Conservation (phyloP, 2,329 filamentous ascomycete genomes). For the Penicillium sp. region DNA sequence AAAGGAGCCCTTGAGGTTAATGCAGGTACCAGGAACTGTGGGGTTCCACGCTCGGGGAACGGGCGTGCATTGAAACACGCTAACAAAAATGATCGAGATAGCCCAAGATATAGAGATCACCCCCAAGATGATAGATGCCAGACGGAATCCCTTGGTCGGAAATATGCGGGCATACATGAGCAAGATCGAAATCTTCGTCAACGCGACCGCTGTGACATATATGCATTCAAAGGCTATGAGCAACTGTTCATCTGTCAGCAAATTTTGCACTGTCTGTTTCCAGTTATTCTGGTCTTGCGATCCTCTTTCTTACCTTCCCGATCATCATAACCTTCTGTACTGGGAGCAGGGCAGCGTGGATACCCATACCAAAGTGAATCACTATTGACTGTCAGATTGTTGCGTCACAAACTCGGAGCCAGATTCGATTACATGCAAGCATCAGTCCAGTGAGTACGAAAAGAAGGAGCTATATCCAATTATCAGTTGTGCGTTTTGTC, state of each 20-base stretch:
- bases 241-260: constrained; percentile 31
- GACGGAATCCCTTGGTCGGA: constrained; percentile 46
- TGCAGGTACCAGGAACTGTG: constrained; percentile 48
- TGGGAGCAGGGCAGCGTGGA: constrained; percentile 5
- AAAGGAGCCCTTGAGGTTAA: constrained; percentile 54
- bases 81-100: constrained; percentile 51
- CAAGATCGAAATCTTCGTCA: constrained; percentile 54
- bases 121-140: constrained; percentile 44
- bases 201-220: constrained; percentile 48
- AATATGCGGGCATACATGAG: constrained; percentile 59
- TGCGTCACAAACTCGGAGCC: neutral
- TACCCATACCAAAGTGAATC: constrained; percentile 14
- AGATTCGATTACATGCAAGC: constrained; percentile 2
- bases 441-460: constrained; percentile 6
- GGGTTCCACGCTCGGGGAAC: constrained; percentile 54
- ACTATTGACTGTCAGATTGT: constrained; percentile 8
- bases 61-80: constrained; percentile 56
- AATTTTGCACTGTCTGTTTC: neutral
- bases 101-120: constrained; percentile 51
- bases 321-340: constrained; percentile 6
- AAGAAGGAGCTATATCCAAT: neutral
- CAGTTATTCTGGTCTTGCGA: neutral
- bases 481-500: neutral
- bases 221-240: constrained; percentile 45
- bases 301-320: constrained; percentile 3